Evolutionary conservation across 805 yeast species (phyloP), one percentile per base, ranked within the genome.

Genomic region (Cyberlindnera euphorbiiphila): DNA sequence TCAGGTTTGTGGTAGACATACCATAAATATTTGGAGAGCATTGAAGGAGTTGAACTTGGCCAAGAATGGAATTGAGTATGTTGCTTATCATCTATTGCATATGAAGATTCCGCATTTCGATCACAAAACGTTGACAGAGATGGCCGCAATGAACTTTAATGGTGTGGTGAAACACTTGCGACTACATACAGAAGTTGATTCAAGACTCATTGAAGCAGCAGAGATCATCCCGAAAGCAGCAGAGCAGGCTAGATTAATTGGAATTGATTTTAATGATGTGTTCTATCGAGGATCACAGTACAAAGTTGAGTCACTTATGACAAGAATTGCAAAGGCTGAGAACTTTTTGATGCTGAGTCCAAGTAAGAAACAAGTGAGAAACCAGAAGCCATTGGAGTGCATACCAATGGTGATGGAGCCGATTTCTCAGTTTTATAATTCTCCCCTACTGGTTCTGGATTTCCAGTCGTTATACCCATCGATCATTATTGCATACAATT

Each of bases 391-490:
- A 0, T 62, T 93, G 25, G 96, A 88, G 51, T 81, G 88, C 43
- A 76, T 93, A 5, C 96, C 98, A 0, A 65, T 93, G 36, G 86
- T 93, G 3, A 78, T 93, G 89, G 98, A 93, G 53, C 98, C 98
- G 0, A 74, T 75, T 17, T 77, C 95, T 5, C 78, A 76, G 14
- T 85, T 81, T 47, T 93, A 88, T 57, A 87, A 85, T 39, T 82
- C 91, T 40, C 98, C 98, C 0, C 65, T 93, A 20, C 74, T 89
- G 13, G 98, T 93, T 0, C 62, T 93, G 15, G 98, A 93, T 57
- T 93, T 93, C 53, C 96, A 91, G 51, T 87, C 97, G 0, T 68
- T 93, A 33, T 93, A 93, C 55, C 98, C 98, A 0, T 89, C 98
- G 0, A 70, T 93, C 11, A 74, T 91, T 57, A 85, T 87, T 54